Base-by-base conservation (phyloP, 768 basidiomycete species). In the Nevesoporus exiguus region DNA sequence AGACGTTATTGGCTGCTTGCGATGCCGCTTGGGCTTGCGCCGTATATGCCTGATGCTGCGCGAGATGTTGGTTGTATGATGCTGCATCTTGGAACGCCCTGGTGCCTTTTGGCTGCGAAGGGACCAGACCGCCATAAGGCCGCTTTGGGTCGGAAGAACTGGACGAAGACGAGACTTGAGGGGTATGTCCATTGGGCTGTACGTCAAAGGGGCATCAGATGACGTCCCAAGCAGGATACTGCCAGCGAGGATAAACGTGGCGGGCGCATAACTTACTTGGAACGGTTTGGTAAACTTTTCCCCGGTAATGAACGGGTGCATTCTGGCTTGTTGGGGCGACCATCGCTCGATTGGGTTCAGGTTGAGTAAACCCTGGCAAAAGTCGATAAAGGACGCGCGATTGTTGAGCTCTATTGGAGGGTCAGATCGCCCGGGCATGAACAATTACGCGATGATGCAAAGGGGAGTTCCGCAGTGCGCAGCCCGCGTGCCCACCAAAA, bases 251-350 rank as follows among this genome's bases (percentile, higher is more conserved):
- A n/a, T n/a, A n/a, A n/a, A n/a, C n/a, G n/a, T n/a, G n/a, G 34
- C 37, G n/a, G 31, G 31, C 13, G 37, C n/a, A n/a, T 8, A 44
- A 75, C 86, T 67, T 73, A 90, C 91, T 67, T 83, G 80, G 72
- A 88, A 93, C 7, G 91, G 87, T 65, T 90, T 91, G 7, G 84
- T 86, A 66, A 88, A 97, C 67, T 94, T 95, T 73, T 98, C 97
- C 48, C 96, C 96, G 6, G 94, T 97, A 62, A 99, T 97, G 73
- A 98, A 99, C 2, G 97, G 97, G 70, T 99, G 97, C 65, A 90
- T 75, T 47, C 88, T 80, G 36, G 97, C 97, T 72, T 99, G 95
- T 66, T 97, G 93, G 24, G 97, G 96, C 11, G 95, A 88, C 97
- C 97, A 99, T 51, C 97, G 81, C 54, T 92, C 89, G 51, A 96